Evolutionary conservation across 2,329 filamentous ascomycete species (phyloP).

Genomic region (Cryphonectria japonica): DNA sequence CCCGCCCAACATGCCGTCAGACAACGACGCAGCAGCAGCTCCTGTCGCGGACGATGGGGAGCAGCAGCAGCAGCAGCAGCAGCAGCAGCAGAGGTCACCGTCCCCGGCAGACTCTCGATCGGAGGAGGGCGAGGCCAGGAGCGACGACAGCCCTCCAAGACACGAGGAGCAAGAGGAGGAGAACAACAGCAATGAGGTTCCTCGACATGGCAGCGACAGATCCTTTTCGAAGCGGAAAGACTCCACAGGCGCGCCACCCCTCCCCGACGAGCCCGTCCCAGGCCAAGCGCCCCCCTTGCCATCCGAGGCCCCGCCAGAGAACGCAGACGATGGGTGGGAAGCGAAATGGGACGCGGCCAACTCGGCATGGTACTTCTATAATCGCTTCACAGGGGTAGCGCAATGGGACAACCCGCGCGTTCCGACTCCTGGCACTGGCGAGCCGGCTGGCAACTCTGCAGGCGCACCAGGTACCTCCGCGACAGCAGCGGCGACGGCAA

Average conservation of each 20-base stretch:
- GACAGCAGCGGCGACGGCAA: conserved; percentile 33
- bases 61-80: too few species aligned
- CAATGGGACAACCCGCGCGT: conserved; percentile 90
- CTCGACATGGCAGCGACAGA: neutral
- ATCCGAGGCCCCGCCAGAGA: conserved; percentile 45
- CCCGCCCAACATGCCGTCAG: conserved; percentile 21
- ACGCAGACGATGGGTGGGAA: conserved; percentile 77
- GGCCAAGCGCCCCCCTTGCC: conserved; percentile 45
- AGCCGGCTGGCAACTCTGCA: conserved; percentile 30
- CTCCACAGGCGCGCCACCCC: conserved; percentile 20
- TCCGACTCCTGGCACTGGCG: conserved; percentile 47
- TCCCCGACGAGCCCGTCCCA: conserved; percentile 24
- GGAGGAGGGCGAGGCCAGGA: conserved; percentile 29
- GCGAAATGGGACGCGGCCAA: conserved; percentile 73
- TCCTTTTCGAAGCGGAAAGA: neutral
- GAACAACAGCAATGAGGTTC: neutral
- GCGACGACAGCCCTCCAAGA: conserved; percentile 13
- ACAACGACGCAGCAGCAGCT: conserved; percentile 21
- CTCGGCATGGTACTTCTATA: conserved; percentile 82
- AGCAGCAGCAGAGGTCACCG: conserved; percentile 14
- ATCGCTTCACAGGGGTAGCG: conserved; percentile 72
- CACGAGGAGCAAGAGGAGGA: neutral
- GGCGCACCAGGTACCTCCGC: conserved; percentile 34
- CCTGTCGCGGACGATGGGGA: conserved; percentile 19
- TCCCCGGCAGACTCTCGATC: conserved; percentile 22